Evolutionary conservation across 2,329 filamentous ascomycete species (phyloP), one percentile per base, ranked within the genome.

Genomic region (Fusarium nematophilum): DNA sequence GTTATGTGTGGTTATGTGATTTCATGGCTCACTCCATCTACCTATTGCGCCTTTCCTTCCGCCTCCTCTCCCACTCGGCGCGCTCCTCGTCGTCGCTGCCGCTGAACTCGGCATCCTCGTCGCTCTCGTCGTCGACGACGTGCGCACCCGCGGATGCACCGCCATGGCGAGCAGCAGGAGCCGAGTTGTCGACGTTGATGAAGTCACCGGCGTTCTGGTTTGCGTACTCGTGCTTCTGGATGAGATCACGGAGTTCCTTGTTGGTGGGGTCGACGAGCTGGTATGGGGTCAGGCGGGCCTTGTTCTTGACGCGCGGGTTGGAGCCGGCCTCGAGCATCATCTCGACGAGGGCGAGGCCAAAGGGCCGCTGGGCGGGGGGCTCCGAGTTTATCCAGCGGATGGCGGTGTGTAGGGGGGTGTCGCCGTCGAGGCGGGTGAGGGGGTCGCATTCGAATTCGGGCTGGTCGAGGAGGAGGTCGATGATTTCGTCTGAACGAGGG

Each of bases 391-490:
- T 84, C 82, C 87, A 94, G 70, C 89, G 85, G 66, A 95, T 86
- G 50, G 87, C 91, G 71, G 86, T 86, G 82, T 96, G 92, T 55
- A 96, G 82, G 25, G 90, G 90, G 3, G 91, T 93, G 76, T 95
- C 91, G 59, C 85, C 83, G 56, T 94, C 90, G 70, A 83, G 74
- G 67, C 84, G 85, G 78, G 87, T 90, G 69, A 88, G 70, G 49
- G 90, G 90, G 78, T 96, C 92, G 78, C 93, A 94, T 78, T 95
- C 92, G 74, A 96, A 89, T 66, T 89, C 87, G 65, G 90, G 87
- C 75, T 94, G 90, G 80, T 95, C 91, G 64, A 95, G 88, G 53
- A 96, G 87, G 69, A 86, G 77, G 78, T 96, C 91, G 71, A 96
- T 89, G 58, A 93, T 82, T 70, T 95, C 90, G 79, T 92, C 89